Percentiles rank a stretch among this genome's conserved stretches.
These are phyloP conservation scores for Xylaria longipes DNA, from an alignment of 495 filamentous ascomycete species.

Conservation along the genomic window DNA sequence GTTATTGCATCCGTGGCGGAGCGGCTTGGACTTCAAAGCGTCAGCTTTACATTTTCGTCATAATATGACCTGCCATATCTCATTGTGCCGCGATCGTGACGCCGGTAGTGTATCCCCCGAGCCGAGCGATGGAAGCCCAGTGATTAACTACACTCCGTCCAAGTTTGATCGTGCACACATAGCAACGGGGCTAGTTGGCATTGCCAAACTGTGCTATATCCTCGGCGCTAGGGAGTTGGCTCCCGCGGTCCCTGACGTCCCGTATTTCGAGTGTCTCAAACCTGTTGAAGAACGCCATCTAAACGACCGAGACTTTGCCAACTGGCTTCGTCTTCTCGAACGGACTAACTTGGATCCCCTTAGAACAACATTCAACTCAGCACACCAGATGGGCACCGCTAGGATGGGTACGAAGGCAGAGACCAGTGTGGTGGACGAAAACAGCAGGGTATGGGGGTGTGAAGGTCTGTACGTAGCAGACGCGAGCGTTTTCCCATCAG, in stretches of 20 bases:
- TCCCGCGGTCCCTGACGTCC: slow-evolving; percentile 56
- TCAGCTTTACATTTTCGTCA: slow-evolving; percentile 60
- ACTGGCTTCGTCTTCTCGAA: slow-evolving; percentile 47
- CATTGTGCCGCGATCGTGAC: slow-evolving; percentile 67
- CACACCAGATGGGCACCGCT: slow-evolving; percentile 82
- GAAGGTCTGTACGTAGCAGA: slow-evolving; percentile 73
- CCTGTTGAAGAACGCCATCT: slow-evolving; percentile 10
- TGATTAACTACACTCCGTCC: slow-evolving; percentile 66
- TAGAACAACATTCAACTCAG: slow-evolving; percentile 50
- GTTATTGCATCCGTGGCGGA: slow-evolving; percentile 62
- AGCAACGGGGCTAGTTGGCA: slow-evolving; percentile 62
- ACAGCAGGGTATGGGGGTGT: slow-evolving; percentile 71
- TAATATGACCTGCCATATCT: slow-evolving; percentile 66
- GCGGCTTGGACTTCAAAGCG: slow-evolving; percentile 67
- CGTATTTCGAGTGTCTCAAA: slow-evolving; percentile 60
- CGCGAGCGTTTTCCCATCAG: slow-evolving; percentile 78
- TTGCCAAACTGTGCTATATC: slow-evolving; percentile 70
- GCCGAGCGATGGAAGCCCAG: slow-evolving; percentile 60
- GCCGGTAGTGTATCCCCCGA: slow-evolving; percentile 70
- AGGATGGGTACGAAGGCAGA: slow-evolving; percentile 64
- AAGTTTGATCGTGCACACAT: slow-evolving; percentile 65
- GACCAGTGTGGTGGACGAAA: slow-evolving; percentile 68
- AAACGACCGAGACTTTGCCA: slow-evolving; percentile 44
- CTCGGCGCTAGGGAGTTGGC: slow-evolving; percentile 71
- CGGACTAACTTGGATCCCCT: slow-evolving; percentile 55